These are phyloP conservation scores for Sphaerulina musiva DNA, from an alignment of 2,329 filamentous ascomycete genomes.

Conservation along the genomic window DNA sequence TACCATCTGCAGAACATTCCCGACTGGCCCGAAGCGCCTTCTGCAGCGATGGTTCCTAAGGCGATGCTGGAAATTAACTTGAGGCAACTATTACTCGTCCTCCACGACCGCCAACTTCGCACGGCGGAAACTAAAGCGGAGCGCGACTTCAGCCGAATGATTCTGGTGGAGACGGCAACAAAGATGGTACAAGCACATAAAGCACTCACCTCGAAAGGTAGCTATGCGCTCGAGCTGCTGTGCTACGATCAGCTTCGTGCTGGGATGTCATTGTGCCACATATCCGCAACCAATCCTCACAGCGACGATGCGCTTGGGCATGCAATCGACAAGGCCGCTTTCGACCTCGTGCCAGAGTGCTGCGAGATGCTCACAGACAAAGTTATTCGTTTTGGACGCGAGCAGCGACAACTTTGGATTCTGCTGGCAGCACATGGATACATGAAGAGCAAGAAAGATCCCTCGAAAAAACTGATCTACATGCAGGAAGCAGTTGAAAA, in stretches of 20 bases:
- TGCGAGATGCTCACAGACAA: slow-evolving; percentile 29
- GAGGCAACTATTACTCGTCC: slow-evolving; percentile 29
- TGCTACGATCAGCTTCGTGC: slow-evolving; percentile 29
- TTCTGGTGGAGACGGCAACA: slow-evolving; percentile 26
- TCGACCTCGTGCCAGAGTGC: slow-evolving; percentile 21
- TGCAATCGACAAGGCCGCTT: slow-evolving; percentile 23
- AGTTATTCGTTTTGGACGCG: slow-evolving; percentile 27
- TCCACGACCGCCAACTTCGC: slow-evolving; percentile 30
- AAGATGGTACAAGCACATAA: slow-evolving; percentile 27
- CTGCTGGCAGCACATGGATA: slow-evolving; percentile 26
- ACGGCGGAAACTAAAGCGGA: slow-evolving; percentile 24
- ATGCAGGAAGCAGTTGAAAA: slow-evolving; percentile 32
- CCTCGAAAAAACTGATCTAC: slow-evolving; percentile 19
- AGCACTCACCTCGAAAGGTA: slow-evolving; percentile 21
- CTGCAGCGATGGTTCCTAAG: slow-evolving; percentile 14
- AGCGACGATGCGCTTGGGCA: slow-evolving; percentile 21
- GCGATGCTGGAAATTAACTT: slow-evolving; percentile 28
- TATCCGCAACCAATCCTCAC: slow-evolving; percentile 22
- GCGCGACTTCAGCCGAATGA: slow-evolving; percentile 28
- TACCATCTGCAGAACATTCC: slow-evolving; percentile 26
- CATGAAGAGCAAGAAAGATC: slow-evolving; percentile 26
- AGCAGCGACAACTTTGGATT: slow-evolving; percentile 30
- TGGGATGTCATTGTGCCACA: slow-evolving; percentile 27
- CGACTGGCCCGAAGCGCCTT: slow-evolving; percentile 16
- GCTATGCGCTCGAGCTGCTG: slow-evolving; percentile 25